These are phyloP conservation scores for Ophiocordyceps camponoti-leonardi DNA, from an alignment of 2,329 filamentous ascomycete species.

Conservation along the genomic window DNA sequence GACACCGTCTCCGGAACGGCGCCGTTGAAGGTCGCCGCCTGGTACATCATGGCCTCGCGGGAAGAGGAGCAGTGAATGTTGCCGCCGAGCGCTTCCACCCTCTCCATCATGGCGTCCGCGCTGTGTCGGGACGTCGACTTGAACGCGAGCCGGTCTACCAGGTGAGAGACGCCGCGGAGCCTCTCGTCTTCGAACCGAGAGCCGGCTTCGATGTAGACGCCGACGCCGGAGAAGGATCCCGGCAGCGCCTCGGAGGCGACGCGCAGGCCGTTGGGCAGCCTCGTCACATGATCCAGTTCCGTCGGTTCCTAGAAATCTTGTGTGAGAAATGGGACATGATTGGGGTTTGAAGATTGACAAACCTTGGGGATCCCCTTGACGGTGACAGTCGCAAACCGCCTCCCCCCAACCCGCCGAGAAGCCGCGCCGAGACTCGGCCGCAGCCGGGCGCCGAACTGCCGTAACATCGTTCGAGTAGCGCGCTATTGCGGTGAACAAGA, in stretches of 20 bases:
- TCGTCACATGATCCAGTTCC: constrained; percentile 76
- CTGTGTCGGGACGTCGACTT: constrained; percentile 62
- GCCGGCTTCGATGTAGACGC: constrained; percentile 89
- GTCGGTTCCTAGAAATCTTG: constrained; percentile 43
- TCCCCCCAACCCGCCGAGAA: constrained; percentile 6
- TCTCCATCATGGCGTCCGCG: constrained; percentile 73
- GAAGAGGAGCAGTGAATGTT: constrained; percentile 96
- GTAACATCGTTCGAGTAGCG: constrained; percentile 12
- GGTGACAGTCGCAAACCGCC: constrained; percentile 14
- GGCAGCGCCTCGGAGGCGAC: constrained; percentile 90
- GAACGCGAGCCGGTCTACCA: constrained; percentile 90
- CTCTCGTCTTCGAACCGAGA: constrained; percentile 82
- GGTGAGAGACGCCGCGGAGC: constrained; percentile 81
- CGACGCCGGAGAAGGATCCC: constrained; percentile 86
- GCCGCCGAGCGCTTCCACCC: constrained; percentile 74
- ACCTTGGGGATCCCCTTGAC: constrained; percentile 20
- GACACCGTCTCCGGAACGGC: constrained; percentile 69
- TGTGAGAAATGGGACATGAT: too few relatives aligned
- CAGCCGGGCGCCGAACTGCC: constrained; percentile 16
- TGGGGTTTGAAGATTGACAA: neutral
- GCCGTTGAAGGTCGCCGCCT: constrained; percentile 92
- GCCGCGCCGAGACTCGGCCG: constrained; percentile 10
- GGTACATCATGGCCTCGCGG: constrained; percentile 95
- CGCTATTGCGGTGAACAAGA: too few relatives aligned
- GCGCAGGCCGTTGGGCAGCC: constrained; percentile 77